Base-by-base conservation (phyloP, 2,329 filamentous ascomycete species). In the Zymoseptoria pseudotritici region DNA sequence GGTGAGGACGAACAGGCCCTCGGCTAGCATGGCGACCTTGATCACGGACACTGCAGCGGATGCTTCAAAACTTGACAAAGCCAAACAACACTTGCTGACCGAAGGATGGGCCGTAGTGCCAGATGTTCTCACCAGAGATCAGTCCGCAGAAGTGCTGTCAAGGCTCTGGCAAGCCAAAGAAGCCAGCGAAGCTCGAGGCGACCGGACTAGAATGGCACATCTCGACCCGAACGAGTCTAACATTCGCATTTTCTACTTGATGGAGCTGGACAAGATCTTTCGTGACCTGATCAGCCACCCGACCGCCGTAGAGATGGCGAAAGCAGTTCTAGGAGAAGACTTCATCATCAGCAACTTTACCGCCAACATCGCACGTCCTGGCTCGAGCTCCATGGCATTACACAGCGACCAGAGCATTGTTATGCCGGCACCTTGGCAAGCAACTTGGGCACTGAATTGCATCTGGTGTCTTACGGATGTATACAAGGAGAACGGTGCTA, bases 321-420 rank as follows among this genome's bases (percentile, higher is more conserved):
- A 54, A 22, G 42, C 36, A 26, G 59, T 61, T 10, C 56, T 61
- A 4, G 59, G 55, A 20, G 56, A 61, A 46, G 24, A 61, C 26
- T 61, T 61, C 22, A 22, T 61, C 29, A 61, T 58, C 52, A 58
- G 55, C 56, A 61, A 61, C 29, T 61, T 61, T 19, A 61, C 59
- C 4, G 59, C 59, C 5, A 61, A 61, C 36, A 61, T 61, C 21
- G 59, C 59, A n/a, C 26, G 59, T 21, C 59, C 55, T 6, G 59
- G 59, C 19, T 55, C 50, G 24, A 58, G 58, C 51, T 61, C 59
- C 3, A 58, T 61, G 59, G 56, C 50, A 20, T 24, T 61, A 24
- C 59, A 61, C 31, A 55, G 50, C 8, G 59, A 61, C 29, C 59
- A 61, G 51, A 50, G 50, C 22, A 51, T 61, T 13, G 59, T 61